phyloP scores from a whole-genome alignment of 768 basidiomycete species.

The Termitomyces bulborhizus region DNA sequence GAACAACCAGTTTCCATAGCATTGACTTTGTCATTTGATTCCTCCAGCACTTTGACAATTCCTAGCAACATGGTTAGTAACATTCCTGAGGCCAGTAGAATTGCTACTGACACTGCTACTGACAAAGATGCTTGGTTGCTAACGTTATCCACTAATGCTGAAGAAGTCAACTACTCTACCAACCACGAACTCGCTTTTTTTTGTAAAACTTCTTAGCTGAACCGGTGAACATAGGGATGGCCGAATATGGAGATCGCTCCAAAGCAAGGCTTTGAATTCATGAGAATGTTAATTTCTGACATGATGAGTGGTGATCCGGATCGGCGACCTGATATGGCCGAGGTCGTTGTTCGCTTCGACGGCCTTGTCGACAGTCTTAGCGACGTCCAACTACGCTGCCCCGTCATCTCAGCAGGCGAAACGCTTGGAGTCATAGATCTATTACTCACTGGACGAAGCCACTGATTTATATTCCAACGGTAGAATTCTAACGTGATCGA shows the following conservation, averaged over 20 bases:
- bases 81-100: too few relatives aligned
- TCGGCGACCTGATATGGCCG: not conserved
- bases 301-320: slow-evolving; percentile 3
- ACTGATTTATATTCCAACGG: not conserved
- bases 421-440: not conserved
- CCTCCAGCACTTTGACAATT: too few relatives aligned
- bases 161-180: too few relatives aligned
- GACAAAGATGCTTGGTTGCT: too few relatives aligned
- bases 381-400: not conserved
- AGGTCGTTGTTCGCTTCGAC: slow-evolving; percentile 1
- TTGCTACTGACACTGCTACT: too few relatives aligned
- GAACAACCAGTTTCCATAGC: too few relatives aligned
- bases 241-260: not conserved
- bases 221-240: not conserved
- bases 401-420: not conserved
- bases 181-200: not conserved
- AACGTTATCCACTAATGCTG: too few relatives aligned
- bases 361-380: not conserved
- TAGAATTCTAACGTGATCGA: not conserved
- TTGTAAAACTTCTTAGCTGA: not conserved
- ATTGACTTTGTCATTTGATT: too few relatives aligned
- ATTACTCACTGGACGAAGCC: not conserved
- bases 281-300: not conserved
- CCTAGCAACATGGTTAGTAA: too few relatives aligned
- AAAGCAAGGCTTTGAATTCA: slow-evolving; percentile 5